Evolutionary conservation across 1,139 yeast genomes (phyloP).

Genomic region (Magnusiomyces paraingens): DNA sequence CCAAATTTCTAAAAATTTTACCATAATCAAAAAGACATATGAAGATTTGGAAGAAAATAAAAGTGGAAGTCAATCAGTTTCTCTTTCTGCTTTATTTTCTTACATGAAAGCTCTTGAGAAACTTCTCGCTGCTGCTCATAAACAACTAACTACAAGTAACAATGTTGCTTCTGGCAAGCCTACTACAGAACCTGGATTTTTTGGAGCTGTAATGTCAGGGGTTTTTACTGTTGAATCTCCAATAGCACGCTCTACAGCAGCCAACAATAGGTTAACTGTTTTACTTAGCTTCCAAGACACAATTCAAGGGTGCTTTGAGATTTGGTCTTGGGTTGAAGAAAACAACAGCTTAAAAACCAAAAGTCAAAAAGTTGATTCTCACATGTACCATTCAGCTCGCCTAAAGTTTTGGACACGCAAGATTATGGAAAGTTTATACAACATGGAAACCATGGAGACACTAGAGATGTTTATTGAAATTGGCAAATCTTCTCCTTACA

Average conservation of each 20-base stretch:
- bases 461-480: constrained; percentile 54
- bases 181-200: constrained; percentile 47
- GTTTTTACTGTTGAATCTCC: constrained; percentile 80
- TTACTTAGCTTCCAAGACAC: constrained; percentile 60
- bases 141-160: constrained; percentile 40
- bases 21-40: constrained; percentile 22
- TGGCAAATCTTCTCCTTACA: constrained; percentile 21
- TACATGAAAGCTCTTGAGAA: constrained; percentile 61
- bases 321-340: constrained; percentile 74
- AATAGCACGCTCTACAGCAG: constrained; percentile 48
- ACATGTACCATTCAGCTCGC: constrained; percentile 57
- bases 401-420: constrained; percentile 67
- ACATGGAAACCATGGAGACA: constrained; percentile 66
- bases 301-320: constrained; percentile 45
- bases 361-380: constrained; percentile 34
- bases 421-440: constrained; percentile 61
- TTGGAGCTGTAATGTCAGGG: constrained; percentile 76
- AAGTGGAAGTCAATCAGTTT: constrained; percentile 10
- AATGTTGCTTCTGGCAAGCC: constrained; percentile 4
- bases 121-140: constrained; percentile 53
- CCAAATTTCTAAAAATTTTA: constrained; percentile 40
- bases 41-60: constrained; percentile 13
- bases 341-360: constrained; percentile 27
- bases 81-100: constrained; percentile 38
- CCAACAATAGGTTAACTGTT: constrained; percentile 46